Conservation (phyloP, 2,329 filamentous ascomycete species). For the Pyrenochaeta sp. region DNA sequence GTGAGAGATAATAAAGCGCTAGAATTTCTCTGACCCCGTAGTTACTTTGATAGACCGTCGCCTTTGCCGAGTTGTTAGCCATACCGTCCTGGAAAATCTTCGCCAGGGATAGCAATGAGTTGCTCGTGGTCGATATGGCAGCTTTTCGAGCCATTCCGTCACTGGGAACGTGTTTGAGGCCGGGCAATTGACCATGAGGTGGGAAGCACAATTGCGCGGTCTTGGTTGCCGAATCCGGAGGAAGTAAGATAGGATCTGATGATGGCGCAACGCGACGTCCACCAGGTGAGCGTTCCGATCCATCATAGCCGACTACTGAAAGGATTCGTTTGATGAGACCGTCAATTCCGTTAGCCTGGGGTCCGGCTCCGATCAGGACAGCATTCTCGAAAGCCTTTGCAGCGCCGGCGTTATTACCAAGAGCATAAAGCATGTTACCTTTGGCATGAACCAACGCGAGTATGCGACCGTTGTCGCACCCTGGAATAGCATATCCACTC, state of each 20-base stretch:
- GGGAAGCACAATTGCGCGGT: constrained; percentile 87
- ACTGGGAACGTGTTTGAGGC: constrained; percentile 72
- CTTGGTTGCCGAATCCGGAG: constrained; percentile 82
- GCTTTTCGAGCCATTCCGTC: constrained; percentile 77
- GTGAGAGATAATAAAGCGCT: constrained; percentile 91
- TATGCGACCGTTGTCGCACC: constrained; percentile 89
- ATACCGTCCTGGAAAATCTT: constrained; percentile 98
- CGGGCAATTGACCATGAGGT: constrained; percentile 77
- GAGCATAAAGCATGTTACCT: constrained; percentile 95
- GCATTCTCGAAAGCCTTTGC: constrained; percentile 94
- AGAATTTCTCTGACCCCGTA: constrained; percentile 90
- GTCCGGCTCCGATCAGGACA: constrained; percentile 84
- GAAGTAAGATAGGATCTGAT: constrained; percentile 75
- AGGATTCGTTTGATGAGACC: constrained; percentile 83
- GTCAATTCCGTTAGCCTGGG: constrained; percentile 73
- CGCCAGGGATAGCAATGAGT: constrained; percentile 89
- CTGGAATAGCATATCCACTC: constrained; percentile 85
- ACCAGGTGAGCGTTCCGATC: constrained; percentile 44
- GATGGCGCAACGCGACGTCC: constrained; percentile 43
- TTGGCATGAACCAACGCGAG: constrained; percentile 95
- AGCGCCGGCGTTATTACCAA: constrained; percentile 82
- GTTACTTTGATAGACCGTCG: constrained; percentile 65
- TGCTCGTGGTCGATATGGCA: constrained; percentile 91
- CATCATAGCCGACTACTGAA: constrained; percentile 64
- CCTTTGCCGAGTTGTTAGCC: constrained; percentile 72